phyloP scores from a whole-genome alignment of 352 stramenopile genomes.

The Saprolegnia parasitica region DNA sequence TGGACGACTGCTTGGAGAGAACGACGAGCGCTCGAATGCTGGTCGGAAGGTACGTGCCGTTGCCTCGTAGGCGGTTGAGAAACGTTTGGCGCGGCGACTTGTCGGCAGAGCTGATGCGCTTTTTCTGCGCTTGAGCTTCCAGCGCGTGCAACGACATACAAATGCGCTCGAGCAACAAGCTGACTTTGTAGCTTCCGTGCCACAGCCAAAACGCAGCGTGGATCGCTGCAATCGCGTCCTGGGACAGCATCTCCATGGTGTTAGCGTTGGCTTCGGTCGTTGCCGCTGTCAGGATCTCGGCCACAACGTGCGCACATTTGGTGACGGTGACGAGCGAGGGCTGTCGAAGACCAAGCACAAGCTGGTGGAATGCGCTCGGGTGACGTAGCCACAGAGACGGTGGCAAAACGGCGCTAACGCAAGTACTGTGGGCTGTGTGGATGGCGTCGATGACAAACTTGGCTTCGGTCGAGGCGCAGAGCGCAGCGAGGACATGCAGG shows the following conservation, averaged over 20 bases:
- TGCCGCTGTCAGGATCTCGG: background rate
- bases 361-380: background rate
- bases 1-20: too few relatives aligned
- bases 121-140: background rate
- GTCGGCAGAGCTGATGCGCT: background rate
- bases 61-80: background rate
- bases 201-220: conserved; percentile 13
- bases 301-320: conserved; percentile 15
- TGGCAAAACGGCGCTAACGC: conserved; percentile 1
- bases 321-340: background rate
- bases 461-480: background rate
- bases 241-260: conserved; percentile 9
- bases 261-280: background rate
- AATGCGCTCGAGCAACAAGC: background rate
- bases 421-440: conserved; percentile 9
- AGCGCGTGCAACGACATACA: background rate
- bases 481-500: background rate
- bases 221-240: conserved; percentile 1
- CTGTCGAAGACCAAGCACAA: background rate
- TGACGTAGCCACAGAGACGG: conserved; percentile 8
- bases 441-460: conserved; percentile 27
- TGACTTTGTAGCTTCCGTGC: conserved; percentile 20
- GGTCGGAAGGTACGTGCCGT: background rate
- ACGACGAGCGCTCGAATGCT: too few relatives aligned
- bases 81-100: background rate